Conservation (phyloP, 495 filamentous ascomycete genomes). For the Hypoxylon cercidicola region DNA sequence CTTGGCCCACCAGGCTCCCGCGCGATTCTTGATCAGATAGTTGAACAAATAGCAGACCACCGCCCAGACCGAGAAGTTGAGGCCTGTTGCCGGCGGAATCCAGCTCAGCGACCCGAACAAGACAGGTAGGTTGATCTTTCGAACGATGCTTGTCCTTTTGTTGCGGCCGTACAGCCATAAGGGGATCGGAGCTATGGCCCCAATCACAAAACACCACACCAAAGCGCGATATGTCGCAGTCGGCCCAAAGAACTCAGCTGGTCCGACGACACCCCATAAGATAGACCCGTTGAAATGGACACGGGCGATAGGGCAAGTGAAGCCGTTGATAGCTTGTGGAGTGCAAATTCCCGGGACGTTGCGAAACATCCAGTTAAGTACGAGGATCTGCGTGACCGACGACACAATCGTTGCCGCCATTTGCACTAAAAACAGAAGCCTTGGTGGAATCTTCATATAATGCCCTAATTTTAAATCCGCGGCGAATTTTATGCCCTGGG, state of each 20-base stretch:
- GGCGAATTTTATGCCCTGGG: slow-evolving; percentile 87
- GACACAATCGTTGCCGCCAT: slow-evolving; percentile 82
- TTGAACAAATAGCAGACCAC: slow-evolving; percentile 87
- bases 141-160: slow-evolving; percentile 60
- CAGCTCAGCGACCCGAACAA: slow-evolving; percentile 78
- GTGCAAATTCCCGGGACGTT: slow-evolving; percentile 83
- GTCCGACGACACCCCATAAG: slow-evolving; percentile 89
- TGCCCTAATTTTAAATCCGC: slow-evolving; percentile 88
- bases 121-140: slow-evolving; percentile 76
- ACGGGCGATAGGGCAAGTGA: slow-evolving; percentile 86
- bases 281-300: slow-evolving; percentile 92
- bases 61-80: slow-evolving; percentile 86
- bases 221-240: slow-evolving; percentile 74
- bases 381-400: slow-evolving; percentile 80
- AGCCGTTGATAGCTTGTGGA: slow-evolving; percentile 79
- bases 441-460: slow-evolving; percentile 93
- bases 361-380: slow-evolving; percentile 89
- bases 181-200: slow-evolving; percentile 73
- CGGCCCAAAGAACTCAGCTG: slow-evolving; percentile 77
- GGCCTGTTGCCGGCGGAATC: slow-evolving; percentile 87
- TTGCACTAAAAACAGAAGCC: slow-evolving; percentile 81
- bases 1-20: slow-evolving; percentile 81
- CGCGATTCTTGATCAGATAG: slow-evolving; percentile 72
- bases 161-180: slow-evolving; percentile 71
- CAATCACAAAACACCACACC: slow-evolving; percentile 81